Base-by-base conservation (phyloP, 2,329 filamentous ascomycete genomes). In the Hortaea sp. region DNA sequence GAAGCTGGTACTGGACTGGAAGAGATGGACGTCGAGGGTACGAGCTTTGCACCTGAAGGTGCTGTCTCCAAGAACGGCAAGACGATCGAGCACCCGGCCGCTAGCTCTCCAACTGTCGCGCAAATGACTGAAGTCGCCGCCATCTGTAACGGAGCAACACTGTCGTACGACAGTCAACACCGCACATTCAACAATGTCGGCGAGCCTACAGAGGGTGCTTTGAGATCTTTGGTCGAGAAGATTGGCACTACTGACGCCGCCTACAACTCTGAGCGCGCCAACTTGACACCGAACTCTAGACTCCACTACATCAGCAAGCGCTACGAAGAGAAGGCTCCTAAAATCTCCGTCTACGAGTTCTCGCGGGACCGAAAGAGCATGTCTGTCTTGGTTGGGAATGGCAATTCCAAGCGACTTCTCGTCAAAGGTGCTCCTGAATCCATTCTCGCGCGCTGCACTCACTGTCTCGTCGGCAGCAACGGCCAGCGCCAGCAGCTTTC, bases 361-460 rank as follows among this genome's bases (percentile, higher is more conserved):
- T 97, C 92, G 1, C 82, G 92, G 58, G 92, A 98, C 67, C 81
- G 92, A 52, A 98, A 98, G 79, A 97, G 90, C 69, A 98, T 98
- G 92, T 98, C 92, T 41, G 94, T 98, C 32, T 72, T 97, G 49
- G 87, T 94, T 52, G 77, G 84, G 54, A 76, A 77, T 45, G 82
- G 78, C 46, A 73, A 75, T 42, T 68, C 80, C 44, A 80, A 92
- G 69, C 88, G 84, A 64, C 81, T 98, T 7, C 77, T 98, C 42
- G 89, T 98, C 55, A 98, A 98, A 71, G 92, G 92, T 59, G 92
- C 94, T 13, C 92, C 92, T 5, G 92, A 98, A 67, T 88, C 88
- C 9, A 82, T 98, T 57, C 78, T 98, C 51, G 90, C 95, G 58
- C 85, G 94, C 49, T 98, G 92, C 73, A 84, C 87, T 42, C 80